Evolutionary conservation across 2,329 filamentous ascomycete species (phyloP), one percentile per base, ranked within the genome.

Genomic region (Sclerotinia borealis): DNA sequence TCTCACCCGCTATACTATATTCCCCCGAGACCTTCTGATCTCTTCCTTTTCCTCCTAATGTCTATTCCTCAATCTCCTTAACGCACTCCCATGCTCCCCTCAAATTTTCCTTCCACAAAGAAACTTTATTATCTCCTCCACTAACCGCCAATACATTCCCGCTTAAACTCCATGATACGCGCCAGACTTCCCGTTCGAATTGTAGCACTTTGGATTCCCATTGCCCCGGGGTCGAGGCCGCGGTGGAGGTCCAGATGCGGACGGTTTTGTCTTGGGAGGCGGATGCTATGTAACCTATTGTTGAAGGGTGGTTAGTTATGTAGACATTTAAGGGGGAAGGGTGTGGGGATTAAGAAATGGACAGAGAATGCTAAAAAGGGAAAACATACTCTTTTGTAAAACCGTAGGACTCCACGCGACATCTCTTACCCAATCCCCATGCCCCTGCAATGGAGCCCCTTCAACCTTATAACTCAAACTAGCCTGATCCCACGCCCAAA

Each of bases 231-330:
- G 81, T 84, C 64, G 83, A 80, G 17, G 13, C 60, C 31, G 83
- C 79, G 71, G 92, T 89, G 34, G 85, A 88, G 11, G 93, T 98
- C 95, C 95, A 99, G 78, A 99, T 97, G 70, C 92, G 87, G 67
- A 98, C 93, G 10, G 92, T 97, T 83, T 96, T 96, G 77, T 99
- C 95, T 79, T 98, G 93, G 61, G 90, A 93, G 13, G 93, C 95
- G 55, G 90, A 93, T 36, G 95, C 95, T 75, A 99, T 97, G 79
- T 99, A 99, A 64, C 89, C 92, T 83, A 25, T 55, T 34, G n/a
- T 50, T n/a, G n/a, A n/a, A 17, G 7, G 9, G 6, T 17, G 19
- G 29, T 61, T 34, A 55, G 39, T 34, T 22, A 17, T n/a, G 17
- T 15, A 8, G 11, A 13, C 10, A 22, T 8, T 37, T 37, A 3